Percentiles rank a stretch among this genome's conserved stretches.
phyloP scores from a whole-genome alignment of 2,329 filamentous ascomycete genomes.

The Paracoccidioides brasiliensis region DNA sequence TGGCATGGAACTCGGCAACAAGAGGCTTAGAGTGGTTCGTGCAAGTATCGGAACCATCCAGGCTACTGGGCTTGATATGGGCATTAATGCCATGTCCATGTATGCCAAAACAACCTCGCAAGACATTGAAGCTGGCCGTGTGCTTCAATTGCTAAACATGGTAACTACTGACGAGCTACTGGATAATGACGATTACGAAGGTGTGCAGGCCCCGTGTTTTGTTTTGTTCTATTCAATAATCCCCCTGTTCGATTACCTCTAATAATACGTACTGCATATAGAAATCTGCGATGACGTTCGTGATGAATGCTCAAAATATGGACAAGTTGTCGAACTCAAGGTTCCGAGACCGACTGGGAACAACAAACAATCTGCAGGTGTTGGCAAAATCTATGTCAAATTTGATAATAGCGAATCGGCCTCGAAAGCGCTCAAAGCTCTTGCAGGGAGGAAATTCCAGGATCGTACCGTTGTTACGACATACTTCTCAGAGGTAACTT shows the following conservation, averaged over 20 bases:
- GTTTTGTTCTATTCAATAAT: neutral
- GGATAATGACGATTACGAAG: constrained; percentile 89
- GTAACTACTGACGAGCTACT: constrained; percentile 90
- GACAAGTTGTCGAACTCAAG: constrained; percentile 75
- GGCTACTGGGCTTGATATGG: constrained; percentile 81
- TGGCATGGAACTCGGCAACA: constrained; percentile 83
- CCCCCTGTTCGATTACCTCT: neutral
- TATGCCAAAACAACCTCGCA: constrained; percentile 77
- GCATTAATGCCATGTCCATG: constrained; percentile 95
- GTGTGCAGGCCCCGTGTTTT: constrained; percentile 36
- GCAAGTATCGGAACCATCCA: constrained; percentile 93
- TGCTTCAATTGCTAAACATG: constrained; percentile 94
- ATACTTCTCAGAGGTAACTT: constrained; percentile 77
- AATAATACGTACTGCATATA: constrained; percentile 25
- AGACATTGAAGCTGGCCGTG: constrained; percentile 66
- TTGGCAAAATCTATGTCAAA: constrained; percentile 97
- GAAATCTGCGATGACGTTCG: constrained; percentile 93
- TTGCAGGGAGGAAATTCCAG: constrained; percentile 91
- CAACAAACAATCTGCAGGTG: constrained; percentile 70
- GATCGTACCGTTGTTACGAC: constrained; percentile 93
- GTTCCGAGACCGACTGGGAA: constrained; percentile 77
- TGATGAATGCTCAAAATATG: constrained; percentile 89
- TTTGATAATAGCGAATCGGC: constrained; percentile 68
- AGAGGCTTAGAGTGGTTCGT: constrained; percentile 69
- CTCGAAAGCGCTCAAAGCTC: constrained; percentile 70